phyloP scores from a whole-genome alignment of 2,329 filamentous ascomycete genomes.

The Sporothrix schenckii region DNA sequence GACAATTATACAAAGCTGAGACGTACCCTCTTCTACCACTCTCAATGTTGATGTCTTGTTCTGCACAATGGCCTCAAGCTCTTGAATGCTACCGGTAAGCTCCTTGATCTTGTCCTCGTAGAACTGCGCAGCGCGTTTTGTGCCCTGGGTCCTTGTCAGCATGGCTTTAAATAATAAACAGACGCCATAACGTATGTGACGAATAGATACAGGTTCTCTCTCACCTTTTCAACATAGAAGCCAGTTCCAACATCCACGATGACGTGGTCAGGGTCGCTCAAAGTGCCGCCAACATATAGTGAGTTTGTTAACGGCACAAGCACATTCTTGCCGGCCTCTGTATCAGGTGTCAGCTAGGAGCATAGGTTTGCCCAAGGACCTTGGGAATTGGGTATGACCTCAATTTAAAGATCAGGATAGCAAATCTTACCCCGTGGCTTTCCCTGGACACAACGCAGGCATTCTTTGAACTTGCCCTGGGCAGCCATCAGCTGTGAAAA shows the following conservation, averaged over 20 bases:
- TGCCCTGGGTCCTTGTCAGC: conserved; percentile 45
- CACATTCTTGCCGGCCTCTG: conserved; percentile 55
- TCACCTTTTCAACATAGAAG: conserved; percentile 90
- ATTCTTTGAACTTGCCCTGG: conserved; percentile 90
- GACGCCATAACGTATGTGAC: not conserved
- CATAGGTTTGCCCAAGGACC: not conserved
- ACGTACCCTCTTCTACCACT: conserved; percentile 80
- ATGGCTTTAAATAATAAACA: not conserved
- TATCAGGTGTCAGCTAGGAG: not conserved
- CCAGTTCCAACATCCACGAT: conserved; percentile 93
- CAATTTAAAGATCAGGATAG: too few relatives aligned
- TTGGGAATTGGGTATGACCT: not conserved
- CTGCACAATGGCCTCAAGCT: conserved; percentile 61
- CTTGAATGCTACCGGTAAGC: conserved; percentile 57
- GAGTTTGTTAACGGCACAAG: conserved; percentile 95
- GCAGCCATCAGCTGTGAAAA: conserved; percentile 88
- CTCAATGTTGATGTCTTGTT: conserved; percentile 82
- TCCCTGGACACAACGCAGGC: conserved; percentile 71
- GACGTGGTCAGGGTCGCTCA: conserved; percentile 74
- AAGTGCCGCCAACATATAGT: conserved; percentile 84
- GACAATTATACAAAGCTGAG: not conserved
- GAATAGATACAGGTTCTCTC: conserved; percentile 19
- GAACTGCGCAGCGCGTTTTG: conserved; percentile 58
- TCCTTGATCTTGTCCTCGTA: conserved; percentile 61
- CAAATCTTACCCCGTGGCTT: conserved; percentile 36